Evolutionary conservation across 768 basidiomycete genomes (phyloP), one percentile per base, ranked within the genome.

Genomic region (Chalciporus chontae): DNA sequence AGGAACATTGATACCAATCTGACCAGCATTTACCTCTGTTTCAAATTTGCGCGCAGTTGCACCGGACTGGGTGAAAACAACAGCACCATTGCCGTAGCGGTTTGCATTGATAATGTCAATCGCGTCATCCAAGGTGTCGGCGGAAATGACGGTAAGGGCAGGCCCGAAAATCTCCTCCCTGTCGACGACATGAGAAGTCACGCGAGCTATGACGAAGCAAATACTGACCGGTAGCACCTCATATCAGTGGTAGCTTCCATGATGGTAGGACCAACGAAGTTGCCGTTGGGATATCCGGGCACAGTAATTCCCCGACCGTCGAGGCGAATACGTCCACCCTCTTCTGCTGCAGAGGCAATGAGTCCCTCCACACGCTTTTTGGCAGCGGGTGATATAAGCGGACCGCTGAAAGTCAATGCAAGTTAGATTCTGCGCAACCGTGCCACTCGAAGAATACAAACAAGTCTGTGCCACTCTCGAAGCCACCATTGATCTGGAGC

Each of bases 81-180:
- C 90, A 26, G 94, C 83, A 26, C 95, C 95, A 59, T 98, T 98
- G 8, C 95, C 89, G 66, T 96, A 98, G 56, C 70, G 76, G 71
- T 96, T 97, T 53, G 75, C 70, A 71, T 98, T 98, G 69, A 98
- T 85, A 53, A 95, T 83, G 38, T 82, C 80, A 51, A 97, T 77
- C 11, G 93, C 94, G 51, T 95, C 91, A 53, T 97, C 94, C 38
- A 98, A 73, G 0, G 85, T 90, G 29, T 93, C 83, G 5, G 85
- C 90, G 42, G 79, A 76, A 47, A 97, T 63, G 48, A 94, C 75
- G 9, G 86, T 74, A 24, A 98, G 75, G 1, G 85, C 95, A 1
- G 95, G 95, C 13, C 94, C 95, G 57, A 98, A 98, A 50, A 97
- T 95, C 64, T 97, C 95, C 63, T 94, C 84, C 54, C 93, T 94